phyloP scores from a whole-genome alignment of 2,329 filamentous ascomycete genomes.

The Westerdykella aurantiaca region DNA sequence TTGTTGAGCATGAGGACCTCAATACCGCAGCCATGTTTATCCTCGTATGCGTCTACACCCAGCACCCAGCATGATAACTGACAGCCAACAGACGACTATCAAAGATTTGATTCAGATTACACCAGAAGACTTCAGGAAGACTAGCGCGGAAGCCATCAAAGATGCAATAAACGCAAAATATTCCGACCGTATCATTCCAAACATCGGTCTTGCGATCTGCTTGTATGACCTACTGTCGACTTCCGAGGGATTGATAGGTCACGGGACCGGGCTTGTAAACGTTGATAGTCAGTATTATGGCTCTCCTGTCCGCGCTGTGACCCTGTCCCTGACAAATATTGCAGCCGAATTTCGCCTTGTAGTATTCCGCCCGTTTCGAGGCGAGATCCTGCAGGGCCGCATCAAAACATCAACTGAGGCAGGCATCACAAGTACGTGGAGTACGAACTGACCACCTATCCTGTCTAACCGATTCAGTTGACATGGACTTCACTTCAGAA shows the following conservation, averaged over 20 bases:
- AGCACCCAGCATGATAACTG: background rate
- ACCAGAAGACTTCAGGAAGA: constrained; percentile 80
- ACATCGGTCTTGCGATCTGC: constrained; percentile 87
- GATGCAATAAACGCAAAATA: constrained; percentile 98
- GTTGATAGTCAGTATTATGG: constrained; percentile 65
- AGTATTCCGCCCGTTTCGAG: constrained; percentile 93
- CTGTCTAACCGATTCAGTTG: constrained; percentile 47
- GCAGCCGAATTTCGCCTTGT: constrained; percentile 89
- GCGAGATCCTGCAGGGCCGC: constrained; percentile 79
- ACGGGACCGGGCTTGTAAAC: constrained; percentile 86
- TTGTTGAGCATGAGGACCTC: constrained; percentile 23
- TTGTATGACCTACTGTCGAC: constrained; percentile 86
- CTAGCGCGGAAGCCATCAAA: constrained; percentile 77
- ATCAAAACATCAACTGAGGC: constrained; percentile 69
- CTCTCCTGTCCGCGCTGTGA: background rate
- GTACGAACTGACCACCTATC: background rate
- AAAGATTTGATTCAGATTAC: constrained; percentile 90
- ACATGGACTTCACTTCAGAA: constrained; percentile 90
- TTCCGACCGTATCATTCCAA: constrained; percentile 93
- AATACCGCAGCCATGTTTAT: constrained; percentile 32
- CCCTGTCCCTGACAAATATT: background rate
- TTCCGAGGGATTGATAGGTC: constrained; percentile 89
- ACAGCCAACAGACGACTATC: constrained; percentile 67
- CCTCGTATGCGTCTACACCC: constrained; percentile 25
- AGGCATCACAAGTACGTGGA: constrained; percentile 61